Base-by-base conservation (phyloP, 2,329 filamentous ascomycete genomes). In the Fonsecaea erecta region DNA sequence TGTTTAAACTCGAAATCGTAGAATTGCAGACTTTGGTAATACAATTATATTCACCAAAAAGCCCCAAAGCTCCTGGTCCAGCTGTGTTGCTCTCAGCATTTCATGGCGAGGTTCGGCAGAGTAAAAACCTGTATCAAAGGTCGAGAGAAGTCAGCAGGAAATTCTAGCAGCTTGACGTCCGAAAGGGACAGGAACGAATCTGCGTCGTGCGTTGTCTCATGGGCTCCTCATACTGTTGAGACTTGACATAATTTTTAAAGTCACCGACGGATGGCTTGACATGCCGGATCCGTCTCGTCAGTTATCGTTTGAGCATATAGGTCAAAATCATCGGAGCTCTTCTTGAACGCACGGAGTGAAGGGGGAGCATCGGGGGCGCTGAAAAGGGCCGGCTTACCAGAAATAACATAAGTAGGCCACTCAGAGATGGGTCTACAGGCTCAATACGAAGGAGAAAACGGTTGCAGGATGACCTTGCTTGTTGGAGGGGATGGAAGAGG, bases 191-290 rank as follows among this genome's bases (percentile, higher is more conserved):
- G 11, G 8, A 48, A 48, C 9, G 8, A 6, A 48, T 24, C 11
- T 6, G 43, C 32, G 16, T 51, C 40, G 48, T 5, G 51, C 12
- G 26, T 8, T 51, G n/a, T 28, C 16, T 30, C 24, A 34, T 21
- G 51, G n/a, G 63, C 65, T 63, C 60, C 67, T 69, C 67, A 69
- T 63, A 69, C 67, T 69, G 67, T 69, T 69, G 67, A 69, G 67
- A 54, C 61, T 69, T 69, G 67, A 64, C 54, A 67, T 67, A 55
- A 64, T 66, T 69, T 68, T 66, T 69, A 51, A 57, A 69, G 64
- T 69, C 67, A 69, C 61, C 64, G 67, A 69, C 67, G 67, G 64
- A 32, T 51, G 53, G 66, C 64, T 59, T 69, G 66, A 62, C 66
- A 64, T 59, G 53, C 67, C 67, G 58, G 21, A 60, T 62, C 43